Evolutionary conservation across 441 rosid species (phyloP), one percentile per base, ranked within the genome.

Genomic region (Croton setiger): DNA sequence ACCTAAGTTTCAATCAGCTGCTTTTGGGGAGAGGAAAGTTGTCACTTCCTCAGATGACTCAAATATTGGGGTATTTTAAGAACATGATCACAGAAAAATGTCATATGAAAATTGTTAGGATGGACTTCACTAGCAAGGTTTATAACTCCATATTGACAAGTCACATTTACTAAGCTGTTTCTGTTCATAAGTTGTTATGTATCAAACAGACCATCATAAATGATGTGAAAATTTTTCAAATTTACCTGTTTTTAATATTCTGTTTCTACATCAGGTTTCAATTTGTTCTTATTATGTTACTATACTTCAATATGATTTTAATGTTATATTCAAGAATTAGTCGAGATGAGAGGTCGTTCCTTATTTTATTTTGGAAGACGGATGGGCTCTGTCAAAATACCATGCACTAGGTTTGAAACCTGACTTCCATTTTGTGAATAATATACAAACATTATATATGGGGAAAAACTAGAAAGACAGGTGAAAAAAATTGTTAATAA

Each of bases 1-100:
- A 37, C 11, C 23, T 31, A 52, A 5, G 36, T 36, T n/a, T 52
- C 44, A 15, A 18, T 27, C 27, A 37, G 44, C 62, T 35, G 35
- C 43, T 68, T n/a, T 2, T 5, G 27, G 11, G 27, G 11, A 31
- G 31, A 54, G 53, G 63, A 21, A 14, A 13, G 68, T 23, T 4
- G 11, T 1, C 35, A 18, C 21, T 52, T 1, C 52, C 45, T 35
- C 27, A 56, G 57, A 36, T 48, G 36, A 33, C 56, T 58, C 12
- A 48, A 54, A 55, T 70, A 15, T 57, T 45, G n/a, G 53, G 14
- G 73, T 73, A 33, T 37, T n/a, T 33, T 52, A 20, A 35, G 37
- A 35, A 23, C 15, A 15, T 64, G 56, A 10, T 47, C 41, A 1
- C 35, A 35, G 20, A 3, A 18, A 63, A 48, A 33, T 12, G 57